These are phyloP conservation scores for Plasmopara halstedii DNA, from an alignment of 352 stramenopile genomes.

Conservation along the genomic window DNA sequence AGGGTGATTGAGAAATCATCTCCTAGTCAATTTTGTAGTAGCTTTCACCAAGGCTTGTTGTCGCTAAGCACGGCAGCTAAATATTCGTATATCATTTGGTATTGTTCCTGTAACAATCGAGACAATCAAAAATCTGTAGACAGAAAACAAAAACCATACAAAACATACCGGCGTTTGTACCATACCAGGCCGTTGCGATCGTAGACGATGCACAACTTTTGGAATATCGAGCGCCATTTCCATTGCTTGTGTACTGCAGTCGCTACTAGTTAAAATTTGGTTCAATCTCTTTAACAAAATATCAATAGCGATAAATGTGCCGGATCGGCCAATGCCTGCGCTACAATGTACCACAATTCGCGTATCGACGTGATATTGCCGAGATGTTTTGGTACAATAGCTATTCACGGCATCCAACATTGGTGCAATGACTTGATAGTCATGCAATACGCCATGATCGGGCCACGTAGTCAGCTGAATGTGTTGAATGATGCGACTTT, in stretches of 20 bases:
- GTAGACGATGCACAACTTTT: conserved; percentile 48
- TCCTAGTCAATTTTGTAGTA: not conserved
- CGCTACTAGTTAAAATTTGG: conserved; percentile 11
- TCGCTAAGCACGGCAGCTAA: conserved; percentile 53
- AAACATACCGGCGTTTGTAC: conserved; percentile 69
- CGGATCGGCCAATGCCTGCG: conserved; percentile 68
- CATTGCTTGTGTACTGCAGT: conserved; percentile 19
- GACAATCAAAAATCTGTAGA: not conserved
- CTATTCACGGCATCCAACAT: conserved; percentile 67
- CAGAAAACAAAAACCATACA: not conserved
- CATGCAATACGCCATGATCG: conserved; percentile 63
- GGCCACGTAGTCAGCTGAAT: conserved; percentile 77
- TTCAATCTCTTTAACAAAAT: conserved; percentile 56
- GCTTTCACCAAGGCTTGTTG: conserved; percentile 44
- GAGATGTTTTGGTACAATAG: conserved; percentile 25
- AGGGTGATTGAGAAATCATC: too few species aligned
- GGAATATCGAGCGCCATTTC: conserved; percentile 43
- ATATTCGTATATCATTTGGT: conserved; percentile 82
- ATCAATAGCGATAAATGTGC: conserved; percentile 82
- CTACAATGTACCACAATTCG: conserved; percentile 73
- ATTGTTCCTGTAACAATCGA: conserved; percentile 60
- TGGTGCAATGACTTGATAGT: conserved; percentile 63
- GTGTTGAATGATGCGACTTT: conserved; percentile 47
- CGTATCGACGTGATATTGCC: conserved; percentile 13
- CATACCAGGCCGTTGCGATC: conserved; percentile 72